Evolutionary conservation across 2,329 filamentous ascomycete species (phyloP).

Genomic region (Cladosporium cucumerinum): DNA sequence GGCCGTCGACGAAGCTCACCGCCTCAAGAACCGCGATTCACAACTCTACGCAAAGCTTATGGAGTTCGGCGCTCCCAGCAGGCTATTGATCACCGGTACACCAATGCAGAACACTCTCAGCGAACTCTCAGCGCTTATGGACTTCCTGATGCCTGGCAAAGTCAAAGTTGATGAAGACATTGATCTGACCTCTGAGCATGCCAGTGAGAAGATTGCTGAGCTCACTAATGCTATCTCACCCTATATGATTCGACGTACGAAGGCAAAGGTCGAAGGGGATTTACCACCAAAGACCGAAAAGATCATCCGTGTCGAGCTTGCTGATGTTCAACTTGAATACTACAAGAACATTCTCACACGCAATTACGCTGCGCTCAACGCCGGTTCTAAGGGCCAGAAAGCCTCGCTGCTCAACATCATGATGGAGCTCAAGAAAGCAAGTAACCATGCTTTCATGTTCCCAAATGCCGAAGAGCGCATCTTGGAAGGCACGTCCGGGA

Average conservation of each 20-base stretch:
- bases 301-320: slow-evolving; percentile 95
- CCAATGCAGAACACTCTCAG: slow-evolving; percentile 96
- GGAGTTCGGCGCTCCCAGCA: slow-evolving; percentile 82
- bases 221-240: slow-evolving; percentile 85
- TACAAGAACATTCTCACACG: slow-evolving; percentile 98
- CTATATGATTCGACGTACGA: slow-evolving; percentile 91
- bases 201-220: slow-evolving; percentile 80
- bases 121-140: slow-evolving; percentile 86
- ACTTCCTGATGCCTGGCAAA: slow-evolving; percentile 95
- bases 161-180: slow-evolving; percentile 89
- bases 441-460: slow-evolving; percentile 98
- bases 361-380: slow-evolving; percentile 91
- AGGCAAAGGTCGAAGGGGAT: slow-evolving; percentile 95
- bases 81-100: slow-evolving; percentile 91
- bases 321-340: slow-evolving; percentile 93
- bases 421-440: slow-evolving; percentile 99
- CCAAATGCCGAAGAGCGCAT: slow-evolving; percentile 89
- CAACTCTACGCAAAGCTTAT: slow-evolving; percentile 84
- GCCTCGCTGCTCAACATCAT: slow-evolving; percentile 96
- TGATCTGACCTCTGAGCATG: slow-evolving; percentile 72
- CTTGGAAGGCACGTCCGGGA: slow-evolving; percentile 63
- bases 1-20: slow-evolving; percentile 93
- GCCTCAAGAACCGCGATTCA: slow-evolving; percentile 92
- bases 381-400: slow-evolving; percentile 85
- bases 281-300: slow-evolving; percentile 96